A percentile compares a stretch with the other conserved stretches of the same genome.
phyloP scores from a whole-genome alignment of 805 yeast genomes.

The Wickerhamiella musiphila region DNA sequence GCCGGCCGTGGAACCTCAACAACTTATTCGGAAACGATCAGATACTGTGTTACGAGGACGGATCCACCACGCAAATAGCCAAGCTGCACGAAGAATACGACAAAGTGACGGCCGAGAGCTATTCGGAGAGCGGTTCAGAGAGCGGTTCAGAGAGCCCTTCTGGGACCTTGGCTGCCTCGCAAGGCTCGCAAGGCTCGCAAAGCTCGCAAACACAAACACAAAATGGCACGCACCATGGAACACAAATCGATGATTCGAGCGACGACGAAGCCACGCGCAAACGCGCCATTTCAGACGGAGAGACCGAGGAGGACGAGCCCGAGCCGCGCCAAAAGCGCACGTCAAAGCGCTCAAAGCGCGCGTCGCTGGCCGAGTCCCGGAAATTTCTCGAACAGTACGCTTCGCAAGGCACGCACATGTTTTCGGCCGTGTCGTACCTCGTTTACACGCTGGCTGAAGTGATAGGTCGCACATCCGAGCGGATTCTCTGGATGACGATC shows the following conservation, averaged over 20 bases:
- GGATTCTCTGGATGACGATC: slow-evolving; percentile 68
- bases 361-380: slow-evolving; percentile 17
- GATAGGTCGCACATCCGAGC: slow-evolving; percentile 62
- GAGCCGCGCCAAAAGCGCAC: slow-evolving; percentile 8
- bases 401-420: slow-evolving; percentile 61
- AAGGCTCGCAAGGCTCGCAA: not conserved
- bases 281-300: slow-evolving; percentile 10
- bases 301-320: slow-evolving; percentile 5
- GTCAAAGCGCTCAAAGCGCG: slow-evolving; percentile 7
- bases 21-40: slow-evolving; percentile 71
- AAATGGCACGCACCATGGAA: slow-evolving; percentile 13
- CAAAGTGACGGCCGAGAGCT: slow-evolving; percentile 22
- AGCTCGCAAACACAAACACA: slow-evolving; percentile 1
- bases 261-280: slow-evolving; percentile 1
- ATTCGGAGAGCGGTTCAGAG: slow-evolving; percentile 23
- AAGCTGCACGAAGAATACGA: slow-evolving; percentile 48
- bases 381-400: slow-evolving; percentile 45
- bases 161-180: too few relatives aligned
- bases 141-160: slow-evolving; percentile 19
- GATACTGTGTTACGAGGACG: slow-evolving; percentile 74
- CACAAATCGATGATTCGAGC: slow-evolving; percentile 9
- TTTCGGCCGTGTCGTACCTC: slow-evolving; percentile 61
- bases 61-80: slow-evolving; percentile 41
- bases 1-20: slow-evolving; percentile 92
- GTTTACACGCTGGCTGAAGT: slow-evolving; percentile 63